Base-by-base conservation (phyloP, 306 rosid species). In the Ammopiptanthus mongolicus region DNA sequence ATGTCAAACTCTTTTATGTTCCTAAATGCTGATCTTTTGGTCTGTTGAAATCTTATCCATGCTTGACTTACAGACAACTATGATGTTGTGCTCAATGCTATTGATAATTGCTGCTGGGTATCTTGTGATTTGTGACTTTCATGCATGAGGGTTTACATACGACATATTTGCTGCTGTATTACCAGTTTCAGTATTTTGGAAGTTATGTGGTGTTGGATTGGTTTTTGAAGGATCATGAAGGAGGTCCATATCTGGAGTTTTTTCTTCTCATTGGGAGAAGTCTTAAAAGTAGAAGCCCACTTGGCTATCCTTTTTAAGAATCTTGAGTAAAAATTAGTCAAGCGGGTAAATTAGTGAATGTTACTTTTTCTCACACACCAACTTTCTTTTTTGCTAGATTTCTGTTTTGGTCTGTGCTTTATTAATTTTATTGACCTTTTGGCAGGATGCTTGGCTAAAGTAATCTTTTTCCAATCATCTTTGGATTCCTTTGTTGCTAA, bases 401-500 rank as follows among this genome's bases (percentile, higher is more conserved):
- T n/a, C n/a, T n/a, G n/a, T n/a, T n/a, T n/a, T n/a, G n/a, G n/a
- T n/a, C n/a, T n/a, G n/a, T n/a, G n/a, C n/a, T n/a, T n/a, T n/a
- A n/a, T n/a, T n/a, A n/a, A n/a, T n/a, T n/a, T n/a, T n/a, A n/a
- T n/a, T n/a, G n/a, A n/a, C n/a, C n/a, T n/a, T n/a, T n/a, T n/a
- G n/a, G n/a, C n/a, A n/a, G n/a, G n/a, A n/a, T n/a, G n/a, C n/a
- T n/a, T n/a, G n/a, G n/a, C n/a, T n/a, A n/a, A n/a, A n/a, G n/a
- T n/a, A n/a, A n/a, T n/a, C n/a, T n/a, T n/a, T n/a, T n/a, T n/a
- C n/a, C n/a, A n/a, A n/a, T n/a, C n/a, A n/a, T n/a, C n/a, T n/a
- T 85, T 88, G 93, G 90, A 84, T 88, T 88, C 81, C 87, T 85
- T 87, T 89, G 86, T 89, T 90, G 87, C 91, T 91, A 86, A 69